phyloP scores from a whole-genome alignment of 139 green algal species.

The Chlorella vulgaris region DNA sequence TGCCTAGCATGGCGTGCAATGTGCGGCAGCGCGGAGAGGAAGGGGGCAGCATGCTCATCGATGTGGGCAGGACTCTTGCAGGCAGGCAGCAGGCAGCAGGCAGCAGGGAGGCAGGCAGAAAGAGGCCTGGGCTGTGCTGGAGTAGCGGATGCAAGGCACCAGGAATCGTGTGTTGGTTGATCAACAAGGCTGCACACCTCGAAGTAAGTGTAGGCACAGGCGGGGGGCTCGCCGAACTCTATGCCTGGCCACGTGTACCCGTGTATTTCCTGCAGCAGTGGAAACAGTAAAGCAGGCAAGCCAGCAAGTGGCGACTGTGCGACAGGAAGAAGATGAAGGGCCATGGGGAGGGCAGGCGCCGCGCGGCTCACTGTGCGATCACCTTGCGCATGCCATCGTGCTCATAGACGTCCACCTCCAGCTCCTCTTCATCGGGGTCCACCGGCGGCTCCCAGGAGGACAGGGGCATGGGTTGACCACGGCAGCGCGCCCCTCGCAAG shows the following conservation, averaged over 20 bases:
- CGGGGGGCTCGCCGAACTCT: slow-evolving; percentile 50
- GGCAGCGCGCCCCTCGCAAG: too few species aligned
- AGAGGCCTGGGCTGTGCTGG: too few species aligned
- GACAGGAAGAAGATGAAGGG: background rate
- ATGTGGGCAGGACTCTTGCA: background rate
- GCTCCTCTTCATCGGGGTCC: background rate
- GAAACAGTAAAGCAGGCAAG: background rate
- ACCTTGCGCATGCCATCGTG: slow-evolving; percentile 35
- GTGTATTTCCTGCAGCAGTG: slow-evolving; percentile 36
- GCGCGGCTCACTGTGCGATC: background rate
- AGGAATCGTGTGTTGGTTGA: too few species aligned
- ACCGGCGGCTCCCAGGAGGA: background rate
- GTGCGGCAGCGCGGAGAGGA: too few species aligned
- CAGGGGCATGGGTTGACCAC: background rate
- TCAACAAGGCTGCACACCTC: slow-evolving; percentile 38
- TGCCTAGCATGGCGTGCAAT: too few species aligned
- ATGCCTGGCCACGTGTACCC: slow-evolving; percentile 62
- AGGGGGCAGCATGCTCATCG: background rate
- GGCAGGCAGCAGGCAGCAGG: too few species aligned
- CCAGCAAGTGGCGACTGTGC: background rate
- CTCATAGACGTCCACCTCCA: background rate
- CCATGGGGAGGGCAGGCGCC: background rate
- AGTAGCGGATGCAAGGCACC: background rate
- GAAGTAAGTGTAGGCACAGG: slow-evolving; percentile 50
- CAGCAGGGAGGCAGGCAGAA: too few species aligned